These are phyloP conservation scores for Pleurotus eryngii DNA, from an alignment of 768 basidiomycete genomes.

Conservation along the genomic window DNA sequence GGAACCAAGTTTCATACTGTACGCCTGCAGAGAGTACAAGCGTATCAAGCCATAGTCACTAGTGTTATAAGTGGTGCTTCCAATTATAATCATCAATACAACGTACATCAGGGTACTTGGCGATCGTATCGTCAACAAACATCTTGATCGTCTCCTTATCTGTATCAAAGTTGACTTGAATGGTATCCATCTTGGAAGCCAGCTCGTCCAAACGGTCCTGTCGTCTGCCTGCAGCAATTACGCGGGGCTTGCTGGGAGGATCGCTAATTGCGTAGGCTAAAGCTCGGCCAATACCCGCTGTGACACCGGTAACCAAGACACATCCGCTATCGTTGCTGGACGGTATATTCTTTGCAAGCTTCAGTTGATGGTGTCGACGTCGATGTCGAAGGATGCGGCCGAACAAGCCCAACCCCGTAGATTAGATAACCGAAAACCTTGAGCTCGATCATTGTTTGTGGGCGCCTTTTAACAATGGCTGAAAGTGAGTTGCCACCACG, in stretches of 20 bases:
- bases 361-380: not conserved
- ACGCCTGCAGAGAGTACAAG: conserved; percentile 52
- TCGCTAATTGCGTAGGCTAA: conserved; percentile 2
- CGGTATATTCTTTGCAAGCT: not conserved
- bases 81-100: not conserved
- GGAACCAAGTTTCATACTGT: conserved; percentile 48
- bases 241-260: conserved; percentile 25
- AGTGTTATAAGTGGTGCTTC: too few relatives aligned
- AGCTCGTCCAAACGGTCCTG: conserved; percentile 22
- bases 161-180: conserved; percentile 28
- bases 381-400: too few relatives aligned
- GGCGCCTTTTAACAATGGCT: not conserved
- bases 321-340: conserved; percentile 18
- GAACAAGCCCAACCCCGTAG: not conserved
- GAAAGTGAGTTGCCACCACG: not conserved
- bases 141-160: conserved; percentile 22
- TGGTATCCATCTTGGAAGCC: conserved; percentile 18
- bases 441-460: not conserved
- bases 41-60: conserved; percentile 40
- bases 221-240: conserved; percentile 37
- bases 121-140: conserved; percentile 23
- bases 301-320: conserved; percentile 18
- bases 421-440: not conserved
- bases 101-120: conserved; percentile 13
- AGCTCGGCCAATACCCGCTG: conserved; percentile 9